Evolutionary conservation across 2,329 filamentous ascomycete genomes (phyloP).

Genomic region (Teratosphaeria epicoccoides): DNA sequence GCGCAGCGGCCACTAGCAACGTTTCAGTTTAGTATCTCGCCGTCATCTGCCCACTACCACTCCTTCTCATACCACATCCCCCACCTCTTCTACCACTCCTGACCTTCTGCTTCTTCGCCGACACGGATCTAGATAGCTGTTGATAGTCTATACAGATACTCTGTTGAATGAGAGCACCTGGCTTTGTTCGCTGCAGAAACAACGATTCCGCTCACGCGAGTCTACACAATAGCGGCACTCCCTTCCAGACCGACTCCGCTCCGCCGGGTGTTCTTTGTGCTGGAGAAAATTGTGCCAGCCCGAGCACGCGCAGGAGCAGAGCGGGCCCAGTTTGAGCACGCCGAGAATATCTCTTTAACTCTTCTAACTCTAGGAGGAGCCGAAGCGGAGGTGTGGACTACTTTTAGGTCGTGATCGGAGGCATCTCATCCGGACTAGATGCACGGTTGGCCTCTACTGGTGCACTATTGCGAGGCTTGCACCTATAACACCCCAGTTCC

Average conservation of each 20-base stretch:
- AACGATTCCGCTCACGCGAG: conserved; percentile 8
- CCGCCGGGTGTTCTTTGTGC: conserved; percentile 6
- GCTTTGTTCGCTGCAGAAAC: conserved; percentile 9
- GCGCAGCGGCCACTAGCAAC: conserved; percentile 1
- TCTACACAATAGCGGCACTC: conserved; percentile 1
- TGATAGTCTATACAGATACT: conserved; percentile 5
- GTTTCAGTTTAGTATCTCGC: conserved; percentile 2
- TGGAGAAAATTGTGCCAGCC: conserved; percentile 16
- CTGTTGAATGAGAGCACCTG: not conserved
- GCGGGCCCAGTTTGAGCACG: conserved; percentile 3
- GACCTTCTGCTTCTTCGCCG: conserved; percentile 4
- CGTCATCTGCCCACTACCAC: conserved; percentile 9
- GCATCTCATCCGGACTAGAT: conserved; percentile 7
- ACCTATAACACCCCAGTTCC: conserved; percentile 27
- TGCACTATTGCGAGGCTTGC: conserved; percentile 23
- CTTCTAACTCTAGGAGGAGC: not conserved
- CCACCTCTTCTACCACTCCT: conserved; percentile 4
- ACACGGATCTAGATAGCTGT: conserved; percentile 16
- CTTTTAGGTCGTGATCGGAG: not conserved
- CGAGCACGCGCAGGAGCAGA: conserved; percentile 7
- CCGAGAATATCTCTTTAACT: not conserved
- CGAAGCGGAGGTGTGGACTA: not conserved
- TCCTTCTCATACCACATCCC: conserved; percentile 8
- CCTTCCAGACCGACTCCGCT: conserved; percentile 3
- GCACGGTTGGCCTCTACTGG: conserved; percentile 18